phyloP scores from a whole-genome alignment of 345 rosid species.

The Rhodomyrtus tomentosa region DNA sequence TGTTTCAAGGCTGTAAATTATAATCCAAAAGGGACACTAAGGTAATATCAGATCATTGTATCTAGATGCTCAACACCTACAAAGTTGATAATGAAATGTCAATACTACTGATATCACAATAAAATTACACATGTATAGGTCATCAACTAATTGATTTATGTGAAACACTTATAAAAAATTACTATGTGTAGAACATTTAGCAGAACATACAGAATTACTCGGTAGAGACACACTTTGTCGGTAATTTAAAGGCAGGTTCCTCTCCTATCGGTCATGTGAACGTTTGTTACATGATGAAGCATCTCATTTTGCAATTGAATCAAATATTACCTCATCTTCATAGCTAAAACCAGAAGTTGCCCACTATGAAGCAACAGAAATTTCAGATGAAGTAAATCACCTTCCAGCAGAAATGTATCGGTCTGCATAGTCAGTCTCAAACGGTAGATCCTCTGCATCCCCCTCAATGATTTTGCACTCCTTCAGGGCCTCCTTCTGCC shows the following conservation, averaged over 20 bases:
- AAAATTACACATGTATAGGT: background rate
- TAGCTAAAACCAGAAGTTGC: background rate
- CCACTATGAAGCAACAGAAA: background rate
- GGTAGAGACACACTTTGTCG: background rate
- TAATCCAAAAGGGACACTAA: background rate
- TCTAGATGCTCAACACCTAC: background rate
- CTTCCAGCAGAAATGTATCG: constrained; percentile 98
- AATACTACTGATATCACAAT: background rate
- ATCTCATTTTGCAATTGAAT: background rate
- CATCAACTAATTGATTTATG: background rate
- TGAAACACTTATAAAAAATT: background rate
- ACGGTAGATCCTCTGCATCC: constrained; percentile 93
- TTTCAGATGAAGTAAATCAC: constrained; percentile 13
- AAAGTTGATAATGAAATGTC: background rate
- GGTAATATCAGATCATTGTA: background rate
- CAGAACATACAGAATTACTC: background rate
- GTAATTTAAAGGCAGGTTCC: background rate
- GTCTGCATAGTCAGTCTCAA: constrained; percentile 82
- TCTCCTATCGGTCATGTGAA: background rate
- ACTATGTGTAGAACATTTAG: background rate
- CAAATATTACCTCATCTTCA: background rate
- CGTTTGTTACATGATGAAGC: background rate
- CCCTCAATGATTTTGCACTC: constrained; percentile 91
- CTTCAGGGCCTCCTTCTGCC: constrained; percentile 88
- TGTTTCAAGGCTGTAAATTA: background rate